Evolutionary conservation across 257 asterid genomes (phyloP).

Genomic region (Solanum pennellii): DNA sequence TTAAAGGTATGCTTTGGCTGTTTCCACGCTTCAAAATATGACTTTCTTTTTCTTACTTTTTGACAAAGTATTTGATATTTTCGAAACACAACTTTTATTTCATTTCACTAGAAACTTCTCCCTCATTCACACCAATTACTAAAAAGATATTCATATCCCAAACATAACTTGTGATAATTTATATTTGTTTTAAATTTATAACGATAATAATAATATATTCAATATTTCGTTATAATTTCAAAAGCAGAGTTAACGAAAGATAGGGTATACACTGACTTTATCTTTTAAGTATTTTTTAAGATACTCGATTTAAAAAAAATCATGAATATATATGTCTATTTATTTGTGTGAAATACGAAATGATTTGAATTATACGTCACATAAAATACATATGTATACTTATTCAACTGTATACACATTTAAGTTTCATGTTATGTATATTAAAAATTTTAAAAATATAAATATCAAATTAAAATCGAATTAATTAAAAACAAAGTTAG

Average conservation of each 20-base stretch:
- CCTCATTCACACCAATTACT: neutral
- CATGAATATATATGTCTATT: neutral
- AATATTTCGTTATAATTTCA: neutral
- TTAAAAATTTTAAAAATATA: rapidly evolving
- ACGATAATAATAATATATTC: neutral
- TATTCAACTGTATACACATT: neutral
- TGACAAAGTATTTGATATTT: neutral
- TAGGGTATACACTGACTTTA: neutral
- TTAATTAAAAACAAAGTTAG: neutral
- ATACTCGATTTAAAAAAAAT: neutral
- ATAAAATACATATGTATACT: rapidly evolving
- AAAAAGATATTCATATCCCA: neutral
- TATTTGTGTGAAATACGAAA: neutral
- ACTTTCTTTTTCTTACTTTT: neutral
- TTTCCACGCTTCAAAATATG: neutral
- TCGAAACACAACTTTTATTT: neutral
- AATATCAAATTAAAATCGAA: rapidly evolving
- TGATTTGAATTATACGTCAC: neutral
- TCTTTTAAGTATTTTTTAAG: neutral
- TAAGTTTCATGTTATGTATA: rapidly evolving
- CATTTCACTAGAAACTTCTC: neutral
- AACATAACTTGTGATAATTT: neutral
- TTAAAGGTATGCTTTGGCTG: neutral
- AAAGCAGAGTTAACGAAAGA: neutral
- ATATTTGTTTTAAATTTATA: neutral